Evolutionary conservation across 257 asterid genomes (phyloP), one percentile per base, ranked within the genome.

Genomic region (Anisodus tanguticus): DNA sequence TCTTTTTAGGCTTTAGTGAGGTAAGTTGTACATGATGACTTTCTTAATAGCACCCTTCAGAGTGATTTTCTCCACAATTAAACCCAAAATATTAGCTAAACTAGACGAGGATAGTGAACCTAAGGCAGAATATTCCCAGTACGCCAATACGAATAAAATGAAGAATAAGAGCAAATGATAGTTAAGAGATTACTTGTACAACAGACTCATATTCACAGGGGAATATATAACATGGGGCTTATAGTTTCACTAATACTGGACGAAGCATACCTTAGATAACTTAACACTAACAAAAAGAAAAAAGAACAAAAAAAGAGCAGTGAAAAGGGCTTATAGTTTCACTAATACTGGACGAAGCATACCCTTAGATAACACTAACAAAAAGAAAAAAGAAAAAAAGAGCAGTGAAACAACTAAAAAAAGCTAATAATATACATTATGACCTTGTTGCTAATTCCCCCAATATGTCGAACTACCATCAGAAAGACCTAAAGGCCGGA

Each of bases 391-490:
- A 39, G 3, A 54, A 17, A 12, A 54, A 16, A 5, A 58, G 6
- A 4, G 64, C 22, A 58, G 26, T 3, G 45, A 41, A 58, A 58
- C 16, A 58, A 58, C 64, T 17, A 15, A 6, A 58, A 58, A 58
- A 17, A 55, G 3, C 64, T 58, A 58, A 58, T 58, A 58, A 58
- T 16, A 58, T 58, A 58, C 64, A 58, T 51, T 16, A 58, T n/a
- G 9, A 17, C 64, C 64, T 58, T 58, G 85, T 13, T 11, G 62
- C 89, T 84, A 84, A 84, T 31, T 60, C 68, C 68, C 78, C 37
- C 55, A 47, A 39, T 58, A 17, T 58, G 26, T 58, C 10, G 6
- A 58, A 58, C 64, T 5, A 58, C 8, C n/a, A 79, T 78, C 59
- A 17, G 80, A 82, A 58, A 58, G 10, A 17, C 16, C 15, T 47